Base-by-base conservation (phyloP, 352 stramenopile species). In the Phytophthora hibernalis region DNA sequence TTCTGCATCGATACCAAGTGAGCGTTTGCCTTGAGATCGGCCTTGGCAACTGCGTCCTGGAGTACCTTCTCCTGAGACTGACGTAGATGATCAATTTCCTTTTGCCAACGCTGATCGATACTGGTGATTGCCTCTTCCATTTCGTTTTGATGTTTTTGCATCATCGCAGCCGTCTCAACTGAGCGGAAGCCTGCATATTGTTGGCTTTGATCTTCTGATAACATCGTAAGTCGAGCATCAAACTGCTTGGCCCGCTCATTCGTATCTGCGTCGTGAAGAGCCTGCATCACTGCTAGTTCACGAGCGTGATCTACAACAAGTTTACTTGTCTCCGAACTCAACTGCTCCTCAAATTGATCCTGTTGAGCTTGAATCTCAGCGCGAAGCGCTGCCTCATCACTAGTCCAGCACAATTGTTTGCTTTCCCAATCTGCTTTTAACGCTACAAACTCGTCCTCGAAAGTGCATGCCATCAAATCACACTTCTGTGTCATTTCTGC, bases 1-100 rank as follows among this genome's bases (percentile, higher is more conserved):
- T 86, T 80, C 40, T 91, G 78, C n/a, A 89, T 48, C 0, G 52
- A 50, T 2, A 73, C 70, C 2, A 91, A 24, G 28, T 83, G 68
- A 2, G 54, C 13, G 37, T 80, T 72, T 0, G 72, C 74, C 42
- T 77, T 80, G 1, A 42, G n/a, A 30, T 90, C 80, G 1, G 70
- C 51, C 12, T 73, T 57, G 3, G 64, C 62, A 13, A 87, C 43
- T 0, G 72, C 61, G 2, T 69, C 65, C 58, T 80, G 61, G 9
- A 90, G 64, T 8, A 67, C 40, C 26, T 72, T 68, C 10, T 83
- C 66, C 7, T 87, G 72, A 4, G 42, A 28, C 16, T 70, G 51
- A 47, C 64, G 68, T 1, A 76, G 54, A 12, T 21, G n/a, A 1
- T 74, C 53, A 3, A 89, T 33, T 59, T 89, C 69, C 11, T 54